Base-by-base conservation (phyloP, 331 rosid genomes). In the Spiraea crenata region DNA sequence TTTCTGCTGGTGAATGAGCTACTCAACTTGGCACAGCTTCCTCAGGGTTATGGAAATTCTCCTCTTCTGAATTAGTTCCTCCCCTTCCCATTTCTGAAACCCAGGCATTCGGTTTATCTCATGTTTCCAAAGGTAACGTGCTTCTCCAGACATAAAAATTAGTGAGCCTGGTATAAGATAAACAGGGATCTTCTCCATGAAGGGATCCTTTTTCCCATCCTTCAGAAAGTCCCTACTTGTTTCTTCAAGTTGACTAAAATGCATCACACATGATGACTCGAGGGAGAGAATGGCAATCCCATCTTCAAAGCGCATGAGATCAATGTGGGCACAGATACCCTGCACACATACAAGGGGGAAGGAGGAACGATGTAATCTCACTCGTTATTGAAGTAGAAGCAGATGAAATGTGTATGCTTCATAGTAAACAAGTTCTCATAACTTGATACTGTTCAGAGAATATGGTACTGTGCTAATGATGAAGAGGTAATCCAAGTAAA, bases 261-360 rank as follows among this genome's bases (percentile, higher is more conserved):
- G 84, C 99, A 93, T 93, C 74, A 93, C 91, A 55, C 97, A 91
- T 7, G 89, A 46, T 1, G 99, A 90, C 75, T 90, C 91, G 10
- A 93, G 64, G 17, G 99, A 93, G 77, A 90, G 72, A 3, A 93
- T 87, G 61, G 92, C 97, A 79, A 93, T 93, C 57, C 87, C 99
- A 74, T 93, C 99, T 74, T 93, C 92, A 72, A 93, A 93, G 15
- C 96, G 85, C 83, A 93, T 50, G n/a, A 93, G 92, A 67, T 93
- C 97, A 15, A 91, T 84, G 66, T 93, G 99, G 3, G 97, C 83
- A 74, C 91, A 75, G 19, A 93, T 93, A 4, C 99, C 99, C 88
- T 88, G 77, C 70, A 77, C 34, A 65, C 31, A 25, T n/a, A 17
- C 70, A 7, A 51, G 1, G 61, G 58, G 34, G 66, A 49, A 4